Percentiles rank a stretch among this genome's conserved stretches.
These are phyloP conservation scores for Teunomyces lycoperdinae DNA, from an alignment of 805 yeast genomes.

Conservation along the genomic window DNA sequence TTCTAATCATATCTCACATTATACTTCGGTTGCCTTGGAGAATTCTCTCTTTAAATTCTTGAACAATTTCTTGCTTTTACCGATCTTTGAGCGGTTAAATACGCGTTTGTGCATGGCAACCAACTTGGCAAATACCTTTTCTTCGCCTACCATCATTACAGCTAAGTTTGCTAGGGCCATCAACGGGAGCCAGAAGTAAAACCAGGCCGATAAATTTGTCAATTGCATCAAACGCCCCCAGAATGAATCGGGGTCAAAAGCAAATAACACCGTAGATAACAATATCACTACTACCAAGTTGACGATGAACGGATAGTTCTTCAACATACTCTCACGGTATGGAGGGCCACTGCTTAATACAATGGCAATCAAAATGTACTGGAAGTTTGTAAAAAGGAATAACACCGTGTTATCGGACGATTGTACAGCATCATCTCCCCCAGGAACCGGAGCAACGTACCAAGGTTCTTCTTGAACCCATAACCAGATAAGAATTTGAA, in stretches of 20 bases:
- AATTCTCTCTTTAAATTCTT: slow-evolving; percentile 19
- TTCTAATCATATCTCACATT: not conserved
- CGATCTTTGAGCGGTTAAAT: slow-evolving; percentile 18
- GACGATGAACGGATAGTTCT: slow-evolving; percentile 67
- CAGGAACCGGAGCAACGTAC: slow-evolving; percentile 81
- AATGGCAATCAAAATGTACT: slow-evolving; percentile 80
- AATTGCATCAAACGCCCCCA: slow-evolving; percentile 74
- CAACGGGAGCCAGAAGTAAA: slow-evolving; percentile 50
- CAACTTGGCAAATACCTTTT: slow-evolving; percentile 38
- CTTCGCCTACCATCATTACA: slow-evolving; percentile 45
- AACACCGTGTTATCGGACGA: slow-evolving; percentile 88
- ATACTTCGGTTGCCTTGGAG: slow-evolving; percentile 7
- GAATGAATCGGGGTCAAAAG: slow-evolving; percentile 46
- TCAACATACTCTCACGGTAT: slow-evolving; percentile 70
- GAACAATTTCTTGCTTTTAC: slow-evolving; percentile 32
- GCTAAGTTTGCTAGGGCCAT: slow-evolving; percentile 50
- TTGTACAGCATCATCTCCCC: slow-evolving; percentile 67
- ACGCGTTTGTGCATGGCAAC: slow-evolving; percentile 37
- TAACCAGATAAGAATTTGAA: slow-evolving; percentile 71
- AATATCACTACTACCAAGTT: slow-evolving; percentile 53
- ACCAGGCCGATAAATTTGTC: slow-evolving; percentile 52
- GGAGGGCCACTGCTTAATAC: slow-evolving; percentile 93
- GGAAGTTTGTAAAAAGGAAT: slow-evolving; percentile 80
- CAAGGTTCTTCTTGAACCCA: slow-evolving; percentile 58
- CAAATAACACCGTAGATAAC: slow-evolving; percentile 55